Evolutionary conservation across 106 monocot genomes (phyloP), one percentile per base, ranked within the genome.

Genomic region (Gastrodia elata): DNA sequence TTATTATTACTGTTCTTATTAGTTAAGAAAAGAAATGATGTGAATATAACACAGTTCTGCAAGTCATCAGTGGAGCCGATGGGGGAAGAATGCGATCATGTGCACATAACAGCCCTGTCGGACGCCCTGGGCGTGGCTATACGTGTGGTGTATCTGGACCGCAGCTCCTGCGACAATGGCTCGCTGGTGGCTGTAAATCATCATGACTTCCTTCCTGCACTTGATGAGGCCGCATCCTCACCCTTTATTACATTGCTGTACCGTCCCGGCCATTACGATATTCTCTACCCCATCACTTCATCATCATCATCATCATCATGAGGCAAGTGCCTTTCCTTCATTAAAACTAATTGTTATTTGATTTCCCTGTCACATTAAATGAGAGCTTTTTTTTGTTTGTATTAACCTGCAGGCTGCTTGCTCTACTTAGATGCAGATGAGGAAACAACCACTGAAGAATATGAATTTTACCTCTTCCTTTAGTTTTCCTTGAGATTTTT

Each of bases 11-110:
- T n/a, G n/a, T n/a, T n/a, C n/a, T n/a, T n/a, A n/a, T n/a, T n/a
- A n/a, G n/a, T n/a, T n/a, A n/a, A n/a, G n/a, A n/a, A n/a, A n/a
- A n/a, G n/a, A n/a, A n/a, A n/a, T n/a, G n/a, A n/a, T n/a, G n/a
- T n/a, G n/a, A n/a, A n/a, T n/a, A n/a, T n/a, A n/a, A n/a, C n/a
- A 71, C 78, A 98, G 98, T 98, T 98, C 70, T 93, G 93, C 84
- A 91, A 89, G 81, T 75, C 76, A 56, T 85, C 91, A 2, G 93
- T 98, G 76, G 98, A 98, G 81, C 91, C 88, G 4, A 98, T 98
- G 98, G 91, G 88, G 5, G 93, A 90, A 83, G 98, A 98, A 64
- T 87, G 93, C 37, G 98, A 98, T 40, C 86, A 98, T 24, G 78
- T 98, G 39, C 98, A 98, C 82, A 91, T 98, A 20, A 98, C 73